Conservation (phyloP, 225 moss, liverwort and hornwort genomes). For the Thuidium tamariscinum region DNA sequence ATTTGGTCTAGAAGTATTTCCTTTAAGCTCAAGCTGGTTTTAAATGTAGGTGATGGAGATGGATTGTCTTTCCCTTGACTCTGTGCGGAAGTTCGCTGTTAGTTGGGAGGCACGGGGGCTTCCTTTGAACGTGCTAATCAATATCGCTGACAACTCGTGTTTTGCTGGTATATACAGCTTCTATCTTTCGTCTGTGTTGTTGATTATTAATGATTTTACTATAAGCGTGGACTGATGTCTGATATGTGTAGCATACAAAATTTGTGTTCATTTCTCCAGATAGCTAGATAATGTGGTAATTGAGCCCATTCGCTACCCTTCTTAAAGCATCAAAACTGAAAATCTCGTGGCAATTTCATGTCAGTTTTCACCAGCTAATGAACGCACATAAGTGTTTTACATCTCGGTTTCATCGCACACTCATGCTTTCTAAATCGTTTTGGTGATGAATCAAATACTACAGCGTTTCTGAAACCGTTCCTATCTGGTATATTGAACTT, state of each 20-base stretch:
- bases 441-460: neutral
- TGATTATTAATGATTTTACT: neutral
- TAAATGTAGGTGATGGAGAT: conserved; percentile 63
- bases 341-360: neutral
- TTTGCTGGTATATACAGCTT: conserved; percentile 46
- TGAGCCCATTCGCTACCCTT: neutral
- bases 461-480: neutral
- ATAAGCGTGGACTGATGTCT: neutral
- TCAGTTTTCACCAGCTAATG: neutral
- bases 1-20: neutral
- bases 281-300: neutral
- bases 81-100: conserved; percentile 56
- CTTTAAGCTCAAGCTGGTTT: neutral
- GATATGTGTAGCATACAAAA: neutral
- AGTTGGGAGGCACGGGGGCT: conserved; percentile 45
- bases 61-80: conserved; percentile 57
- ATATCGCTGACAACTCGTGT: conserved; percentile 52
- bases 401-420: neutral
- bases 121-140: conserved; percentile 63
- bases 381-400: neutral
- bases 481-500: neutral
- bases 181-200: neutral
- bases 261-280: neutral
- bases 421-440: neutral
- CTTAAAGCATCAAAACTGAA: neutral